phyloP scores from a whole-genome alignment of 805 yeast species.

The Sugiyamaella boreocaroliniensis region DNA sequence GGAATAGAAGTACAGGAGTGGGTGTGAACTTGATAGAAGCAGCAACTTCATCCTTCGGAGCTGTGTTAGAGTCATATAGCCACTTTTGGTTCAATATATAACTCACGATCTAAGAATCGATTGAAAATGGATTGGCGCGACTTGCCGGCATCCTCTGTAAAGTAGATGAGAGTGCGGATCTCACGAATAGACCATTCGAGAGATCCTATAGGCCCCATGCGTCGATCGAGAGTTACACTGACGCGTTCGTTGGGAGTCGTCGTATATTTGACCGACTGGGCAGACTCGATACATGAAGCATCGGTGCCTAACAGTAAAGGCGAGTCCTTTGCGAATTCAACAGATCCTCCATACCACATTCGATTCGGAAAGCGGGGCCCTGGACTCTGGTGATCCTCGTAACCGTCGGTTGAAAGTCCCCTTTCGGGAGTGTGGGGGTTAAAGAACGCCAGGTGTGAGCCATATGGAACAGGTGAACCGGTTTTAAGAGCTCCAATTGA shows the following conservation, averaged over 20 bases:
- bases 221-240: constrained; percentile 52
- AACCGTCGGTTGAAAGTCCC: constrained; percentile 63
- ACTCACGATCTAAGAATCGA: constrained; percentile 20
- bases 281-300: constrained; percentile 47
- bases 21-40: constrained; percentile 32
- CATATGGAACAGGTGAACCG: constrained; percentile 31
- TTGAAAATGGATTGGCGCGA: constrained; percentile 16
- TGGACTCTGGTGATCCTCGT: constrained; percentile 74
- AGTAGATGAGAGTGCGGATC: constrained; percentile 54
- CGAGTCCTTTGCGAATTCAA: constrained; percentile 34
- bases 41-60: constrained; percentile 7
- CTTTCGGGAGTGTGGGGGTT: constrained; percentile 49
- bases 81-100: no score
- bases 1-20: constrained; percentile 41
- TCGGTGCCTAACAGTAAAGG: constrained; percentile 34
- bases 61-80: not conserved
- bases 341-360: constrained; percentile 73
- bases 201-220: constrained; percentile 26
- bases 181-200: constrained; percentile 40
- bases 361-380: constrained; percentile 40
- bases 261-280: constrained; percentile 27
- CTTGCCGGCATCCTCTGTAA: constrained; percentile 32
- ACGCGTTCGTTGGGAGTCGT: constrained; percentile 24
- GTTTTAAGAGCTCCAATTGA: constrained; percentile 3
- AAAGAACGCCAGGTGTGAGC: constrained; percentile 62